Evolutionary conservation across 306 rosid genomes (phyloP), one percentile per base, ranked within the genome.

Genomic region (Luffa acutangula): DNA sequence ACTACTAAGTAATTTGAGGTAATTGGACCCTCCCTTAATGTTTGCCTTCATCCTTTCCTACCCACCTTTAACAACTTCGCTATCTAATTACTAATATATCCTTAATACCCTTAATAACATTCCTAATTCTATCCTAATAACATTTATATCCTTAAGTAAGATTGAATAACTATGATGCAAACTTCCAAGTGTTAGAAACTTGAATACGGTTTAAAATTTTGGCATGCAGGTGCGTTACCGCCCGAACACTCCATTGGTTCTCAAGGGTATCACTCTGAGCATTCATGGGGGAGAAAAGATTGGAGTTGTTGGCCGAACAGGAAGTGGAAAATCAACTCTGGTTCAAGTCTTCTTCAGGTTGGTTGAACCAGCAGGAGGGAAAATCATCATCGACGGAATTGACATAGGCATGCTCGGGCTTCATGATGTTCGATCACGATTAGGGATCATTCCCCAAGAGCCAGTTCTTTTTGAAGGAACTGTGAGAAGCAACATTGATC

Each of bases 381-480:
- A 69, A 81, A 92, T 95, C 66, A 87, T 93, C 73, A 88, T 95
- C 9, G 99, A 95, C 12, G 96, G 87, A 83, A 86, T 95, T 20
- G 99, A 95, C 85, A 93, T 87, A 65, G 62, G 86, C 9, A 74
- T 48, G 17, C 78, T 95, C 37, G 99, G 99, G 14, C 99, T 95
- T 86, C 99, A 95, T 70, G 97, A 95, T 80, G 91, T 95, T 25
- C 83, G 98, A 80, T 92, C 98, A 62, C 90, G 99, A 6, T 93
- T 95, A 3, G 96, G 99, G 33, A 95, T 93, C 86, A 95, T 95
- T 80, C 99, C 99, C 76, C 99, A 95, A 83, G 99, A 95, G 75
- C 99, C 99, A 78, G 97, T 95, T 21, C 99, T 95, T 79, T 95
- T 95, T 36, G 97, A 95, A 85, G 99, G 99, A 69, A 95, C 99